A percentile compares a stretch with the other conserved stretches of the same genome.
phyloP scores from a whole-genome alignment of 139 green algal species.

The Chlorella vulgaris region DNA sequence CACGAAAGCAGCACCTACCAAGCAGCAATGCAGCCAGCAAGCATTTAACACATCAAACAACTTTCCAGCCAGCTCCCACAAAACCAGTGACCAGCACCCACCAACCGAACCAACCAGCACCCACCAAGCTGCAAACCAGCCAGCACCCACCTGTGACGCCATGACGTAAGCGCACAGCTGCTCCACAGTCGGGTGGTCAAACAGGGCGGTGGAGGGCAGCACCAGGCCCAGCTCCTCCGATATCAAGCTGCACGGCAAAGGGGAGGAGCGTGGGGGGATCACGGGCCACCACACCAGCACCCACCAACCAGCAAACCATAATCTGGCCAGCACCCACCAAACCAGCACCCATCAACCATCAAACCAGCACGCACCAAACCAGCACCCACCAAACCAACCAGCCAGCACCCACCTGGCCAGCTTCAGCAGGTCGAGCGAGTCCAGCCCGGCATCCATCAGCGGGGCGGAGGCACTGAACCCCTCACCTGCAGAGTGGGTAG shows the following conservation, averaged over 20 bases:
- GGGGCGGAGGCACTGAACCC: slow-evolving; percentile 27
- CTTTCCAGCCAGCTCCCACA: too few species aligned
- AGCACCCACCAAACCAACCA: too few species aligned
- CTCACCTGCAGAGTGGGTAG: neutral
- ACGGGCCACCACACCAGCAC: too few species aligned
- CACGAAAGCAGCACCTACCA: too few species aligned
- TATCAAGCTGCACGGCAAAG: neutral
- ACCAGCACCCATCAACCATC: neutral
- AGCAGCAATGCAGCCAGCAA: too few species aligned
- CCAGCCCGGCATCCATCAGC: slow-evolving; percentile 47
- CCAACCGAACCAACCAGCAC: neutral
- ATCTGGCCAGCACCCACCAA: too few species aligned
- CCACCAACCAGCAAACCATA: too few species aligned
- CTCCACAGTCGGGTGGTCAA: slow-evolving; percentile 57
- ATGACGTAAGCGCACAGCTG: slow-evolving; percentile 37
- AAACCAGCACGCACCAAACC: too few species aligned
- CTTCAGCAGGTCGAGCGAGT: slow-evolving; percentile 55
- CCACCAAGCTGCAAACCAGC: neutral
- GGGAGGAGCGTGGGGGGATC: neutral
- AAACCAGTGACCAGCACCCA: too few species aligned
- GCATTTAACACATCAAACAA: too few species aligned
- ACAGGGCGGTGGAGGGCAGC: slow-evolving; percentile 55
- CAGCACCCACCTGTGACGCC: slow-evolving; percentile 1
- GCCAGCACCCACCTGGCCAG: slow-evolving; percentile 36
- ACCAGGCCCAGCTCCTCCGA: slow-evolving; percentile 31